These are phyloP conservation scores for Wickerhamiella infanticola DNA, from an alignment of 1,139 yeast species.

Conservation along the genomic window DNA sequence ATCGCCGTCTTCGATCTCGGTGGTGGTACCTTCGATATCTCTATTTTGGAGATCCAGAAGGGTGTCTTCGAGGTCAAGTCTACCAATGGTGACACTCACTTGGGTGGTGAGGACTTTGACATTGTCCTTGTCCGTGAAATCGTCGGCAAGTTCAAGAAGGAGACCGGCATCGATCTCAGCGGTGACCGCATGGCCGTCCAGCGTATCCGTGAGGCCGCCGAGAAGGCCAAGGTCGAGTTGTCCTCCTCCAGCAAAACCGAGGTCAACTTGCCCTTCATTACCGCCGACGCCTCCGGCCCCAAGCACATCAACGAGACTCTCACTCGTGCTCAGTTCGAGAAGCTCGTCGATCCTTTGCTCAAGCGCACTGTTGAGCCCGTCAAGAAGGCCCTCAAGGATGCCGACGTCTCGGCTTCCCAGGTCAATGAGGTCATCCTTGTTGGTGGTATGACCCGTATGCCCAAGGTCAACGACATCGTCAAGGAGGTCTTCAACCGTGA, in stretches of 20 bases:
- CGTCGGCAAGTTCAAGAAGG: constrained; percentile 85
- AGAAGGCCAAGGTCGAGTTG: constrained; percentile 97
- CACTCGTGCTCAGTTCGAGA: constrained; percentile 86
- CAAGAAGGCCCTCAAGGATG: constrained; percentile 96
- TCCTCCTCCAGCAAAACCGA: constrained; percentile 90
- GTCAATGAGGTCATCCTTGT: constrained; percentile 91
- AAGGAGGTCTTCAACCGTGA: constrained; percentile 84
- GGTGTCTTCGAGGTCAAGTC: constrained; percentile 83
- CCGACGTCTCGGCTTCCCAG: constrained; percentile 69
- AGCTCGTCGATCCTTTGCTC: constrained; percentile 77
- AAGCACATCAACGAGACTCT: constrained; percentile 93
- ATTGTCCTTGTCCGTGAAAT: constrained; percentile 78
- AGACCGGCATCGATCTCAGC: constrained; percentile 73
- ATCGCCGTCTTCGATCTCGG: constrained; percentile 81
- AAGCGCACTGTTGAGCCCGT: constrained; percentile 94
- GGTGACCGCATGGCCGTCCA: constrained; percentile 98
- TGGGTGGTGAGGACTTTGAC: constrained; percentile 78
- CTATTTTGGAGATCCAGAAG: constrained; percentile 70
- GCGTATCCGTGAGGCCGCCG: constrained; percentile 99
- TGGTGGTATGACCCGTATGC: constrained; percentile 99
- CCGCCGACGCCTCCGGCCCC: constrained; percentile 92
- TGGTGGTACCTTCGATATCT: constrained; percentile 82
- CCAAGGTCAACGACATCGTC: constrained; percentile 96
- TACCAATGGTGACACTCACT: constrained; percentile 80
- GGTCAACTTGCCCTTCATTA: constrained; percentile 92